These are phyloP conservation scores for Scutellaria galericulata DNA, from an alignment of 257 asterid genomes.

Conservation along the genomic window DNA sequence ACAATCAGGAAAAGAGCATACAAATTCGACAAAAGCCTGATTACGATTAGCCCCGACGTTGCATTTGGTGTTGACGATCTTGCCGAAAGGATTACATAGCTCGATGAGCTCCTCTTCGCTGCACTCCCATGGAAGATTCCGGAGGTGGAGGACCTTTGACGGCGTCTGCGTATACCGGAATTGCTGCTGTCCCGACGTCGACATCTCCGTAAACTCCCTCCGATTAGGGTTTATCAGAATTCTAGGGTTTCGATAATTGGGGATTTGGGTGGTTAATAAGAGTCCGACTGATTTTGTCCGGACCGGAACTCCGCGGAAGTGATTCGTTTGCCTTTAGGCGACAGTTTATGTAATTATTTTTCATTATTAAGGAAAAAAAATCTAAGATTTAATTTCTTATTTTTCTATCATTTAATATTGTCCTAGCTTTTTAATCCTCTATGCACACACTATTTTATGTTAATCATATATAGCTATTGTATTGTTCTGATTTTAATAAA, in stretches of 20 bases:
- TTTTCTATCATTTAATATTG: too few species aligned
- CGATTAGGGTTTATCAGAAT: slow-evolving; percentile 37
- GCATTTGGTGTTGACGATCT: slow-evolving; percentile 79
- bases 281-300: neutral
- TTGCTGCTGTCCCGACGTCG: slow-evolving; percentile 75
- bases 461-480: too few species aligned
- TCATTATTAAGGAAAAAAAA: too few species aligned
- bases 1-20: slow-evolving; percentile 40
- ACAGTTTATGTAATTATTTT: too few species aligned
- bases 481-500: too few species aligned
- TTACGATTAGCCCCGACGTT: slow-evolving; percentile 84
- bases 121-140: slow-evolving; percentile 90
- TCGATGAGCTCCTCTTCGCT: slow-evolving; percentile 76
- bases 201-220: slow-evolving; percentile 47
- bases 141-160: slow-evolving; percentile 85
- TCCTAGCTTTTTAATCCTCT: too few species aligned
- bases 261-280: slow-evolving; percentile 18
- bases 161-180: slow-evolving; percentile 88
- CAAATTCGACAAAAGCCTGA: slow-evolving; percentile 91
- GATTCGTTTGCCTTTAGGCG: too few species aligned
- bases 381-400: too few species aligned
- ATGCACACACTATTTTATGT: too few species aligned
- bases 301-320: too few species aligned
- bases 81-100: slow-evolving; percentile 79
- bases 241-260: slow-evolving; percentile 38